Conservation (phyloP, 768 basidiomycete genomes). For the Boletus subcaerulescens region DNA sequence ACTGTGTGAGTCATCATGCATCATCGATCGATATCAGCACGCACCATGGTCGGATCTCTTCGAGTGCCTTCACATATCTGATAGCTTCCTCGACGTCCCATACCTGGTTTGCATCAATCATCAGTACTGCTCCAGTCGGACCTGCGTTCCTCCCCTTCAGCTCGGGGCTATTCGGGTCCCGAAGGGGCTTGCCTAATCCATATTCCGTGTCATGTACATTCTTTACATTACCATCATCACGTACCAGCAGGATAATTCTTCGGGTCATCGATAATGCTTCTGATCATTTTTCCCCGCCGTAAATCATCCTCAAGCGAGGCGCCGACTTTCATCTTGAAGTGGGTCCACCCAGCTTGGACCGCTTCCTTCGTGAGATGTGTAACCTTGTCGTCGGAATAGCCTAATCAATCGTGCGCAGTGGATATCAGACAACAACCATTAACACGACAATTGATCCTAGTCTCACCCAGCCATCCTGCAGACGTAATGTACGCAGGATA, state of each 20-base stretch:
- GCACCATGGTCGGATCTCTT: constrained; percentile 52
- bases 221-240: constrained; percentile 16
- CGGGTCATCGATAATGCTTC: constrained; percentile 90
- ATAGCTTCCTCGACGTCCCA: constrained; percentile 91
- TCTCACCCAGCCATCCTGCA: constrained; percentile 79
- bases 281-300: constrained; percentile 79
- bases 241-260: constrained; percentile 57
- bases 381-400: constrained; percentile 90
- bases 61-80: constrained; percentile 76
- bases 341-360: constrained; percentile 85
- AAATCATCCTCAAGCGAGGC: constrained; percentile 76
- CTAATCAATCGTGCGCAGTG: constrained; percentile 28
- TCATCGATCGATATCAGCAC: neutral
- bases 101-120: constrained; percentile 96
- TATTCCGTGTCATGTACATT: neutral
- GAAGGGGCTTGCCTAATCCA: constrained; percentile 31
- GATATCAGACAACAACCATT: neutral
- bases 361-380: constrained; percentile 79
- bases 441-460: neutral
- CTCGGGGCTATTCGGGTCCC: constrained; percentile 55
- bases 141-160: constrained; percentile 86
- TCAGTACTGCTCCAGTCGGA: constrained; percentile 85
- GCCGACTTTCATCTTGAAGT: constrained; percentile 98
- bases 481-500: constrained; percentile 93
- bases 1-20: neutral